A percentile compares a stretch with the other conserved stretches of the same genome.
These are phyloP conservation scores for Themeda triandra DNA, from an alignment of 176 grass and related monocot species.

Conservation along the genomic window DNA sequence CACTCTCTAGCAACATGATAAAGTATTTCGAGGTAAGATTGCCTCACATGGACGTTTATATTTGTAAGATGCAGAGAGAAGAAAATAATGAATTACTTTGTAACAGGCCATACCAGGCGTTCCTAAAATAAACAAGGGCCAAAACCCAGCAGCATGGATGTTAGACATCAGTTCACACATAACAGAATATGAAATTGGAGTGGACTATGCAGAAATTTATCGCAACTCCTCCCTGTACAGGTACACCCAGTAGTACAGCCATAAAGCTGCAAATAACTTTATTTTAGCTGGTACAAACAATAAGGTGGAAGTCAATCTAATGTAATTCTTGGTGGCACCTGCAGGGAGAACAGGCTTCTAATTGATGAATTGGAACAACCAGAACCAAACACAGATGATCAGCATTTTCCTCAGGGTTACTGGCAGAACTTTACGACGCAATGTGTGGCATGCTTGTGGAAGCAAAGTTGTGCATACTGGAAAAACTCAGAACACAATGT, in stretches of 20 bases:
- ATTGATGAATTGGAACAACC: conserved; percentile 57
- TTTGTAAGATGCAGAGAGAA: neutral
- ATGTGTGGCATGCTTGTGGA: conserved; percentile 85
- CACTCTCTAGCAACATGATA: conserved; percentile 75
- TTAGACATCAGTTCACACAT: conserved; percentile 67
- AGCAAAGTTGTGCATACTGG: conserved; percentile 89
- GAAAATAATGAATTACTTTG: conserved; percentile 12
- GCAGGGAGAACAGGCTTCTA: conserved; percentile 69
- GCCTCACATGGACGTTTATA: neutral
- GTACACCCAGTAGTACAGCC: conserved; percentile 40
- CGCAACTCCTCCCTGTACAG: conserved; percentile 62
- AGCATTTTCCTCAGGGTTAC: conserved; percentile 62
- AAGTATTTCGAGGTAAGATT: conserved; percentile 90
- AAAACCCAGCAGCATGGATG: conserved; percentile 92
- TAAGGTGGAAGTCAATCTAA: conserved; percentile 13
- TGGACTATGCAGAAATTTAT: conserved; percentile 76
- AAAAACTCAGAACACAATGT: conserved; percentile 91
- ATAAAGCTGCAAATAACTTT: neutral
- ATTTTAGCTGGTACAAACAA: conserved; percentile 1
- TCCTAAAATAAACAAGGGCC: conserved; percentile 61
- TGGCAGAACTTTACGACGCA: conserved; percentile 61
- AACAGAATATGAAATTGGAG: conserved; percentile 66
- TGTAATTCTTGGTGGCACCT: conserved; percentile 8
- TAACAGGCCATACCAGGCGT: conserved; percentile 80
- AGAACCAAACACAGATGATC: conserved; percentile 45